Conservation (phyloP, 495 filamentous ascomycete genomes). For the Neurospora africana region DNA sequence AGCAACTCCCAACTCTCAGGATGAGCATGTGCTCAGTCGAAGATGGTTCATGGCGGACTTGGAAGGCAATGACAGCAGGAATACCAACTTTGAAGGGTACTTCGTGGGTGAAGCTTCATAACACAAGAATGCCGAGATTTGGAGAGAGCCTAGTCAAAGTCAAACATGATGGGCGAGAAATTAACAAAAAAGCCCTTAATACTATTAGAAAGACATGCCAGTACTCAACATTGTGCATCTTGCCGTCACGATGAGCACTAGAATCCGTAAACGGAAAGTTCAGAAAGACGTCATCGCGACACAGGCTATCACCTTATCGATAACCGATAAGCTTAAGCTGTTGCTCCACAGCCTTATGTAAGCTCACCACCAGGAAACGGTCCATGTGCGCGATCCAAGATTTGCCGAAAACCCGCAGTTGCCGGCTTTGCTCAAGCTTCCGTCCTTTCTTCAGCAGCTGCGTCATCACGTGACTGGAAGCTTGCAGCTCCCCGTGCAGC, state of each 20-base stretch:
- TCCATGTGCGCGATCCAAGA: not conserved
- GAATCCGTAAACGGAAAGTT: not conserved
- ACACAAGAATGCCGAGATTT: not conserved
- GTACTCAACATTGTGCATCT: not conserved
- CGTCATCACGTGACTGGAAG: not conserved
- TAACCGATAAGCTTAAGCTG: not conserved
- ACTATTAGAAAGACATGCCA: not conserved
- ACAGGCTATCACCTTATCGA: not conserved
- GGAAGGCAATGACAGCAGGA: not conserved
- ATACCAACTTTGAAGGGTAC: not conserved
- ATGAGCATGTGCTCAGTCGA: not conserved
- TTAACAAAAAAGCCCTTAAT: not conserved
- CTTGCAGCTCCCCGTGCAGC: slow-evolving; percentile 9
- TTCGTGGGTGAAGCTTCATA: not conserved
- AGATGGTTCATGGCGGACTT: not conserved
- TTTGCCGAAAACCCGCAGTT: not conserved
- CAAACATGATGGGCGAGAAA: not conserved
- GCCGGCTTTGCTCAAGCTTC: not conserved
- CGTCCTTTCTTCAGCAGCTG: not conserved
- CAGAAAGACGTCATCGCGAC: not conserved
- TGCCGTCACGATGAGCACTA: not conserved
- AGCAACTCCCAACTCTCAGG: not conserved
- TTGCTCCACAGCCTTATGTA: not conserved
- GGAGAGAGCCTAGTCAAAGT: not conserved
- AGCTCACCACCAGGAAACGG: not conserved